Conservation (phyloP, 1,139 yeast species). For the Saccharomycopsis hybrid region DNA sequence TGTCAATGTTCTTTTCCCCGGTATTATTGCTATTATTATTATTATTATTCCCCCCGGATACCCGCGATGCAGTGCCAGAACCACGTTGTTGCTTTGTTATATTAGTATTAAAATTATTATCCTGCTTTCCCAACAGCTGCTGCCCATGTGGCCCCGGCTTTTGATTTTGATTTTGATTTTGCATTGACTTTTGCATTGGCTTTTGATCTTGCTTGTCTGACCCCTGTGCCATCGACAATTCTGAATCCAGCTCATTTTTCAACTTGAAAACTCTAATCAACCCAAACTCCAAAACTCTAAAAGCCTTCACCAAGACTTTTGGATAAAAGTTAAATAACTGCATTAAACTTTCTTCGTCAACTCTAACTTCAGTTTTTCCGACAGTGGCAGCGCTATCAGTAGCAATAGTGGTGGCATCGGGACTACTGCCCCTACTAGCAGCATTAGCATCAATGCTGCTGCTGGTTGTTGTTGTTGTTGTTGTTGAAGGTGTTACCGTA, state of each 20-base stretch:
- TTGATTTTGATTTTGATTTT: background rate
- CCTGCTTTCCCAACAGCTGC: background rate
- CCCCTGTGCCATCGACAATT: background rate
- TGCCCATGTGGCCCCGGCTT: background rate
- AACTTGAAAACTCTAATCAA: too few species aligned
- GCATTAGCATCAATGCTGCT: too few species aligned
- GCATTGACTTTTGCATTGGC: background rate
- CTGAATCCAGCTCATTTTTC: too few species aligned
- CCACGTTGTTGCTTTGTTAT: background rate
- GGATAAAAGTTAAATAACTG: slow-evolving; percentile 10
- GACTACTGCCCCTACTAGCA: too few species aligned
- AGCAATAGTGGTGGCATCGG: too few species aligned
- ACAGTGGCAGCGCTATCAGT: too few species aligned
- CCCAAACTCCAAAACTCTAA: slow-evolving; percentile 11
- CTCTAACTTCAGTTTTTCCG: too few species aligned
- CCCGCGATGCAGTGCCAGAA: too few species aligned
- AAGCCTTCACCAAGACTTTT: slow-evolving; percentile 12
- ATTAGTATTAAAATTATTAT: too few species aligned
- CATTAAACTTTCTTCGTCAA: background rate
- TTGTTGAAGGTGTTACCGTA: too few species aligned
- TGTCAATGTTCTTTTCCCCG: background rate
- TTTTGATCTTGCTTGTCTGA: too few species aligned
- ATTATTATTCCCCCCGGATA: background rate
- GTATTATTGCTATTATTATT: background rate
- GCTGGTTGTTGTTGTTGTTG: too few species aligned